Evolutionary conservation across 257 asterid species (phyloP).

Genomic region (Cordia subcordata): DNA sequence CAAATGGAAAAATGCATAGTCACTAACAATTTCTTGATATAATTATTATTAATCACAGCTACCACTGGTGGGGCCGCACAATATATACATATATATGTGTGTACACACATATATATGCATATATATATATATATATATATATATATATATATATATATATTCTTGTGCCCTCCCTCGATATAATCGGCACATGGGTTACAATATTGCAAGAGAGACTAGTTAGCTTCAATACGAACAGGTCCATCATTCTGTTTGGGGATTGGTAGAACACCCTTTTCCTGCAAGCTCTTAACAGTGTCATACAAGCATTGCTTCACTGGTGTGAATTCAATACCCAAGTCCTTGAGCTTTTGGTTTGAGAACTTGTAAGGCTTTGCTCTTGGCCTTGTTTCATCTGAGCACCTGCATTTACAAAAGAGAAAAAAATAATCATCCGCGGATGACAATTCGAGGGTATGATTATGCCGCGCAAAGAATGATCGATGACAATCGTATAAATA

Average conservation of each 20-base stretch:
- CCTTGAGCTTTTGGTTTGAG: slow-evolving; percentile 79
- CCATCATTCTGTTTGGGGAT: slow-evolving; percentile 50
- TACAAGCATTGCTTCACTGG: slow-evolving; percentile 71
- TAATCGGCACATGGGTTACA: no score
- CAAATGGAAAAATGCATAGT: neutral
- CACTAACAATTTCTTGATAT: slow-evolving; percentile 2
- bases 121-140: no score
- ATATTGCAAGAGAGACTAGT: neutral
- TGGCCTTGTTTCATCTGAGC: slow-evolving; percentile 76
- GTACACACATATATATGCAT: no score
- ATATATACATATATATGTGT: neutral
- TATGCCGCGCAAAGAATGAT: no score
- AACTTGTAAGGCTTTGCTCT: slow-evolving; percentile 73
- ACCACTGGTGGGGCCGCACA: slow-evolving; percentile 1
- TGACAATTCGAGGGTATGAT: no score
- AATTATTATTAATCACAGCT: neutral
- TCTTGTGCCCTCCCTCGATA: neutral
- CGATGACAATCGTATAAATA: no score
- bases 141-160: no score
- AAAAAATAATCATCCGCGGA: no score
- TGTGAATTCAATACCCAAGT: slow-evolving; percentile 74
- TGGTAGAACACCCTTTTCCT: slow-evolving; percentile 77
- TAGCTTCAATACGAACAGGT: slow-evolving; percentile 40
- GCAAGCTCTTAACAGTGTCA: slow-evolving; percentile 79
- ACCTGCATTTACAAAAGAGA: slow-evolving; percentile 36